Percentiles rank a stretch among this genome's conserved stretches.
phyloP scores from a whole-genome alignment of 306 rosid genomes.

The Trifolium dubium region DNA sequence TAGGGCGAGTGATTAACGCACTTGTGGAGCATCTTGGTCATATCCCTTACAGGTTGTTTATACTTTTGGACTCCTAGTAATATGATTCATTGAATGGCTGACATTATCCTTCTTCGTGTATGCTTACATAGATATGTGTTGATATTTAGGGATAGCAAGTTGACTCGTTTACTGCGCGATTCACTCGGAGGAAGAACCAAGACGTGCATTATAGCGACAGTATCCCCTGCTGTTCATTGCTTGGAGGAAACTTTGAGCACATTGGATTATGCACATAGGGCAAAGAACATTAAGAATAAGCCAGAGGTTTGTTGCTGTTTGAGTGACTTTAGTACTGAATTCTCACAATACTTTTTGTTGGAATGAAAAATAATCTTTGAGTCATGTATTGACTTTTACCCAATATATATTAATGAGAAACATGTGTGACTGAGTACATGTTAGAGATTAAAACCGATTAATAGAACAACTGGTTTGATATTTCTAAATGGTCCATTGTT shows the following conservation, averaged over 20 bases:
- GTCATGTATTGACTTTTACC: neutral
- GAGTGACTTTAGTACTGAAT: neutral
- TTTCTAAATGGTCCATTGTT: neutral
- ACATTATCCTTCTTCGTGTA: neutral
- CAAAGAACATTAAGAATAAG: constrained; percentile 86
- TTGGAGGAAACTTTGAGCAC: constrained; percentile 95
- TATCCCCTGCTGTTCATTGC: constrained; percentile 98
- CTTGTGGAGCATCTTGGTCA: constrained; percentile 99
- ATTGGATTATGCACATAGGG: constrained; percentile 94
- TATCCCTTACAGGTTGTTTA: constrained; percentile 81
- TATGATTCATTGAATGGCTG: constrained; percentile 7
- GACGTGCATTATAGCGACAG: constrained; percentile 97
- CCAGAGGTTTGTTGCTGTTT: constrained; percentile 75
- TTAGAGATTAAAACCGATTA: neutral
- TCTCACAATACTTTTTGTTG: neutral
- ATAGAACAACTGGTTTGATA: neutral
- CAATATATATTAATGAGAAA: neutral
- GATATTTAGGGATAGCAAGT: constrained; percentile 88
- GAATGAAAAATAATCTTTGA: neutral
- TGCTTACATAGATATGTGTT: constrained; percentile 30
- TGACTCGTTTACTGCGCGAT: constrained; percentile 94
- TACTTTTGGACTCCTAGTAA: constrained; percentile 26
- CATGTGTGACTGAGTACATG: neutral
- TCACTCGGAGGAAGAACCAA: constrained; percentile 99
- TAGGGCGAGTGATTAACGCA: constrained; percentile 94